Evolutionary conservation across 352 stramenopile species (phyloP).

Genomic region (Globisporangium heterothallicum): DNA sequence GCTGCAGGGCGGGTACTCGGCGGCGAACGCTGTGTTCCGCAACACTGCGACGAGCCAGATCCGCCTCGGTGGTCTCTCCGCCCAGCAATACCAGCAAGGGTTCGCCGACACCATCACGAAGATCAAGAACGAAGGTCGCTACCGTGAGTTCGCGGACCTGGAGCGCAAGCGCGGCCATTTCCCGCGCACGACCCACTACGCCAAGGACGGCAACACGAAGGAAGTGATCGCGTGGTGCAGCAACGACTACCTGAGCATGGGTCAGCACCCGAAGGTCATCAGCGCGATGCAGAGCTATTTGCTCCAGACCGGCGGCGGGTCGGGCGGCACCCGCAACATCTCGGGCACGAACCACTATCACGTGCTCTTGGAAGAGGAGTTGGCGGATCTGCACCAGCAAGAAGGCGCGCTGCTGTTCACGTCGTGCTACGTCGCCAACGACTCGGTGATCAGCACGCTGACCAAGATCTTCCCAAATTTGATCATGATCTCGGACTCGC

Average conservation of each 20-base stretch:
- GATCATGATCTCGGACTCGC: conserved; percentile 85
- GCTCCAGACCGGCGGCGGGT: conserved; percentile 73
- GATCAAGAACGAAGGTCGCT: conserved; percentile 84
- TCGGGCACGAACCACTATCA: conserved; percentile 90
- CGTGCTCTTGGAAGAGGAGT: conserved; percentile 76
- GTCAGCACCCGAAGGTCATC: conserved; percentile 85
- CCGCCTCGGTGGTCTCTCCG: conserved; percentile 55
- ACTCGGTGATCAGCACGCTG: conserved; percentile 84
- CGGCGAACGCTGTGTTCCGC: conserved; percentile 47
- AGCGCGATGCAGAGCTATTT: conserved; percentile 79
- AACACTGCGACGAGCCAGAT: conserved; percentile 48
- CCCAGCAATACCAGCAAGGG: conserved; percentile 57
- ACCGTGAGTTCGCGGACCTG: conserved; percentile 83
- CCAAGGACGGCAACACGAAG: conserved; percentile 60
- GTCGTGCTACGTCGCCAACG: conserved; percentile 89
- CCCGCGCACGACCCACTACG: conserved; percentile 72
- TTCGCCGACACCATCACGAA: conserved; percentile 73
- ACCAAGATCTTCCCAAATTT: conserved; percentile 89
- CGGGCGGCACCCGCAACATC: conserved; percentile 88
- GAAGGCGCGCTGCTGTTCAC: conserved; percentile 84
- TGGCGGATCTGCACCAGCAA: conserved; percentile 85
- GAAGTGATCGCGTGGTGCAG: conserved; percentile 87
- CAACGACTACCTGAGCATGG: conserved; percentile 91
- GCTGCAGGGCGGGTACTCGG: conserved; percentile 28
- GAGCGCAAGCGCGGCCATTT: conserved; percentile 85